Evolutionary conservation across 441 rosid species (phyloP).

Genomic region (Mallotus japonicus): DNA sequence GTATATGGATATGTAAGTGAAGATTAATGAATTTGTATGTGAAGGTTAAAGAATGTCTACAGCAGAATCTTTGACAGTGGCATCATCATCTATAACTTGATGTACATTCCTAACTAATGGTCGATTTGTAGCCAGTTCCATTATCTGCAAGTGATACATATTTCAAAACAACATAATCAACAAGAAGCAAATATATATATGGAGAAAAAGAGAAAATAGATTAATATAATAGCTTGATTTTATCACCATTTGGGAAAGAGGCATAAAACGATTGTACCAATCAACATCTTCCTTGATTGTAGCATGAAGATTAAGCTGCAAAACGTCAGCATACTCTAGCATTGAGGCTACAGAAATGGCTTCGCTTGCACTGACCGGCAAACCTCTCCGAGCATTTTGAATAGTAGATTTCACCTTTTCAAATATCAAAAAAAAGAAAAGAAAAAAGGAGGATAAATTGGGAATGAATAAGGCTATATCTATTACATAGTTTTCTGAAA

Average conservation of each 20-base stretch:
- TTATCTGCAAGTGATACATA: conserved; percentile 46
- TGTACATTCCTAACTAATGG: conserved; percentile 54
- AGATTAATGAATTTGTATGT: too few species aligned
- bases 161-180: conserved; percentile 14
- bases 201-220: not conserved
- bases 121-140: conserved; percentile 51
- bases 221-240: not conserved
- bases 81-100: conserved; percentile 74
- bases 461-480: too few species aligned
- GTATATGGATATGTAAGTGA: too few species aligned
- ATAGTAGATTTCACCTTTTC: conserved; percentile 60
- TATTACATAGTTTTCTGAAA: too few species aligned
- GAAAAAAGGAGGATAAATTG: not conserved
- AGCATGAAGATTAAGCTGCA: conserved; percentile 73
- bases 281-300: conserved; percentile 66
- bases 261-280: conserved; percentile 67
- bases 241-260: conserved; percentile 64
- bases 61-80: conserved; percentile 78
- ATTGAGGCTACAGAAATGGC: conserved; percentile 62
- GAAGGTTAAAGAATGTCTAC: conserved; percentile 23
- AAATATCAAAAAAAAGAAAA: conserved; percentile 18
- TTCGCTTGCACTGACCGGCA: conserved; percentile 54
- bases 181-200: not conserved
- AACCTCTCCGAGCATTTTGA: conserved; percentile 43
- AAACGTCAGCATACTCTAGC: conserved; percentile 47